These are phyloP conservation scores for Exophiala calicioides DNA, from an alignment of 2,329 filamentous ascomycete genomes.

Conservation along the genomic window DNA sequence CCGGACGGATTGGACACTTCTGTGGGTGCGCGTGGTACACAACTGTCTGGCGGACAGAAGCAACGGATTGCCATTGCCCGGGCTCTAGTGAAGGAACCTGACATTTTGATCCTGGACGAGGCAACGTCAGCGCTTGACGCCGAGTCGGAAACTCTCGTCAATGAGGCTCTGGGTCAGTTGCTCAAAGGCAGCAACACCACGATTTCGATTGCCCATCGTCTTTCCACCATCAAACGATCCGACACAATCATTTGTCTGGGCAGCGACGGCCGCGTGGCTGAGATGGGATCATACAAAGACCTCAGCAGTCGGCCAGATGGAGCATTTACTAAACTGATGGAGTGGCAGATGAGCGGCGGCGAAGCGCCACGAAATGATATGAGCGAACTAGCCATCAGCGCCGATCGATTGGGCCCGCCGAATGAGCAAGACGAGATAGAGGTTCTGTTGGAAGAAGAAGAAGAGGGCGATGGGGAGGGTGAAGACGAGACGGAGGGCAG, in stretches of 20 bases:
- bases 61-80: conserved; percentile 96
- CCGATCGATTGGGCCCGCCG: conserved; percentile 36
- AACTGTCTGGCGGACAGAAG: conserved; percentile 94
- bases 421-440: conserved; percentile 56
- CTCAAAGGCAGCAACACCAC: conserved; percentile 89
- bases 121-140: conserved; percentile 94
- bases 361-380: conserved; percentile 47
- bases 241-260: conserved; percentile 93
- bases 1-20: conserved; percentile 93
- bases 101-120: conserved; percentile 95
- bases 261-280: conserved; percentile 82
- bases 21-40: conserved; percentile 87
- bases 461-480: conserved; percentile 37
- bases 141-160: conserved; percentile 94
- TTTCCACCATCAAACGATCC: conserved; percentile 94
- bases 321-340: conserved; percentile 94
- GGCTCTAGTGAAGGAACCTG: conserved; percentile 90
- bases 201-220: conserved; percentile 92
- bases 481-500: conserved; percentile 37
- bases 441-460: conserved; percentile 40
- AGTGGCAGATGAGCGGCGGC: conserved; percentile 94
- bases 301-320: conserved; percentile 73
- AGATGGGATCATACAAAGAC: conserved; percentile 80
- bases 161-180: conserved; percentile 78
- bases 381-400: conserved; percentile 31